These are phyloP conservation scores for Backusella circina DNA, from an alignment of 192 early-diverging fungal genomes.

Conservation along the genomic window DNA sequence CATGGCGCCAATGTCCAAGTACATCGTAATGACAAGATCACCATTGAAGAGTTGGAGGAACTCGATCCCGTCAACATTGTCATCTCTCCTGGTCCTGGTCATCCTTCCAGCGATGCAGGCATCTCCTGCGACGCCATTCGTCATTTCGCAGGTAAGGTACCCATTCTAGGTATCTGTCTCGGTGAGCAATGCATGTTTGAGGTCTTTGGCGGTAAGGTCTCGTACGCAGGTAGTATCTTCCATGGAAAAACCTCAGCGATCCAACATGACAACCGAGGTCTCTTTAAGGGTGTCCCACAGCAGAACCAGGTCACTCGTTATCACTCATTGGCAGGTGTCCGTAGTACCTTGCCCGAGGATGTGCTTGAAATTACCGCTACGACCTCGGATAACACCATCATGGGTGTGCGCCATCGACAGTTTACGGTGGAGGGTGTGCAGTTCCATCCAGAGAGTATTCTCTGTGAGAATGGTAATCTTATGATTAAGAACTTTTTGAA, in stretches of 20 bases:
- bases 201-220: constrained; percentile 89
- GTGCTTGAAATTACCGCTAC: constrained; percentile 84
- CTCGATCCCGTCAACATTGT: constrained; percentile 92
- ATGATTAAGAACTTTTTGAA: constrained; percentile 90
- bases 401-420: constrained; percentile 91
- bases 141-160: constrained; percentile 91
- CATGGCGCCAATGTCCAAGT: constrained; percentile 91
- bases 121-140: constrained; percentile 85
- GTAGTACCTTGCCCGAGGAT: constrained; percentile 66
- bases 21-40: constrained; percentile 91
- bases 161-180: constrained; percentile 95
- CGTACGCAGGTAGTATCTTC: constrained; percentile 91
- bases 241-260: constrained; percentile 96
- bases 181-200: constrained; percentile 99
- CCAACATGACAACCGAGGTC: constrained; percentile 84
- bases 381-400: constrained; percentile 78
- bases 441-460: constrained; percentile 97
- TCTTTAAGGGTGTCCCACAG: constrained; percentile 85
- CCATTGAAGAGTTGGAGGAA: constrained; percentile 75
- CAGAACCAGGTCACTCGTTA: constrained; percentile 89
- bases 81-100: constrained; percentile 95
- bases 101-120: constrained; percentile 84
- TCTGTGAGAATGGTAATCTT: constrained; percentile 83
- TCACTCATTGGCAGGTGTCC: constrained; percentile 92
- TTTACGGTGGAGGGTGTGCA: constrained; percentile 94